Base-by-base conservation (phyloP, 2,329 filamentous ascomycete species). In the Nothophoma quercina region DNA sequence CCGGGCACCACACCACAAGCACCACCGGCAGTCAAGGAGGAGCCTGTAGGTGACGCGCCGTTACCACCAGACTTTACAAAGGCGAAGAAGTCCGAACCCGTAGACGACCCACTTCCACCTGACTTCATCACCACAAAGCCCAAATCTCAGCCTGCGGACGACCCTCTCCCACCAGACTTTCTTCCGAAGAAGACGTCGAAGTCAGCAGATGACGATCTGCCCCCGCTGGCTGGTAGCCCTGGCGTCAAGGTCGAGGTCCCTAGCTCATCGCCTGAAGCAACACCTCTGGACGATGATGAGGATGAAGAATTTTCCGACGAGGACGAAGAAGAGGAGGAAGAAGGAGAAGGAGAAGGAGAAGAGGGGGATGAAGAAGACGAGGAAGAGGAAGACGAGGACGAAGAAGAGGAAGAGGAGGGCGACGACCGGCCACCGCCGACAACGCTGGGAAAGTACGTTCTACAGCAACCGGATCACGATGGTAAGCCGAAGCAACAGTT, bases 221-320 rank as follows among this genome's bases (percentile, higher is more conserved):
- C 75, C 28, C 78, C 78, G 5, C 69, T 81, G 25, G 78, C 78
- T 26, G 79, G 78, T 12, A 79, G 77, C 33, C 79, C 79, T n/a
- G 75, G 77, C 16, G 68, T 80, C 9, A 74, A 79, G 41, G 68
- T 75, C 2, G 70, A 76, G 46, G 70, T 65, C 15, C 71, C 72
- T 7, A 67, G 66, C 22, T 74, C 71, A 21, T 67, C 66, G 21
- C 67, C 64, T 7, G 68, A 72, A 25, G 69, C 64, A 39, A 71
- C 68, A 18, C 69, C 65, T 16, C 54, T 68, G 19, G 64, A 67
- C 8, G 68, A 74, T 19, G 62, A 65, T 28, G 60, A 60, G 19
- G 76, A 73, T 10, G 77, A 75, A 9, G 78, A 77, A 6, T 62
- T 63, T 16, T 62, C 55, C 18, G 76, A 73, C 4, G 78, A 76